phyloP scores from a whole-genome alignment of 345 rosid genomes.

The Eutrema heterophyllum region DNA sequence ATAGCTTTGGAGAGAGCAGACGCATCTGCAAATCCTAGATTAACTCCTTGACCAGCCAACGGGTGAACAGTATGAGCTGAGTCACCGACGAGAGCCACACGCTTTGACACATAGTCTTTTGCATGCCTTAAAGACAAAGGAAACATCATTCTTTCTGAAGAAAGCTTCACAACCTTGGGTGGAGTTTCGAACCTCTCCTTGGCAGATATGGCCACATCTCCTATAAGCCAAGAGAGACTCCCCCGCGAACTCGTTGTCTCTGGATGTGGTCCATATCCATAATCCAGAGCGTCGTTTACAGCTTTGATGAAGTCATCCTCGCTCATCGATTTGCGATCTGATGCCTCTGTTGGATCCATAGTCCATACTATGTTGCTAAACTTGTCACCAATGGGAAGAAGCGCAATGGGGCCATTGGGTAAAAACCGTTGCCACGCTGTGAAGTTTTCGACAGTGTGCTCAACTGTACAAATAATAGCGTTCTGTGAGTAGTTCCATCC shows the following conservation, averaged over 20 bases:
- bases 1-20: conserved; percentile 64
- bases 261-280: conserved; percentile 84
- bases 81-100: conserved; percentile 75
- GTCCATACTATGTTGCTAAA: conserved; percentile 97
- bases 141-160: conserved; percentile 79
- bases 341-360: conserved; percentile 72
- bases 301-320: conserved; percentile 76
- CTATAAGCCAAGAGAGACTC: conserved; percentile 61
- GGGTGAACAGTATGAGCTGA: conserved; percentile 98
- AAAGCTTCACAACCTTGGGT: conserved; percentile 68
- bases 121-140: conserved; percentile 85
- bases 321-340: conserved; percentile 57
- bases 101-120: conserved; percentile 57
- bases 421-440: conserved; percentile 96
- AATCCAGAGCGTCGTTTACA: conserved; percentile 72
- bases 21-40: conserved; percentile 90
- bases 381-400: conserved; percentile 77
- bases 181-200: conserved; percentile 72
- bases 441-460: conserved; percentile 58
- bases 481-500: conserved; percentile 93
- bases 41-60: conserved; percentile 96
- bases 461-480: conserved; percentile 90
- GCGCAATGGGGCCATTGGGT: conserved; percentile 90
- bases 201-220: conserved; percentile 35
- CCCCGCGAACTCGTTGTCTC: conserved; percentile 42